phyloP scores from a whole-genome alignment of 176 grass and related monocot species.

The Oryza officinalis region DNA sequence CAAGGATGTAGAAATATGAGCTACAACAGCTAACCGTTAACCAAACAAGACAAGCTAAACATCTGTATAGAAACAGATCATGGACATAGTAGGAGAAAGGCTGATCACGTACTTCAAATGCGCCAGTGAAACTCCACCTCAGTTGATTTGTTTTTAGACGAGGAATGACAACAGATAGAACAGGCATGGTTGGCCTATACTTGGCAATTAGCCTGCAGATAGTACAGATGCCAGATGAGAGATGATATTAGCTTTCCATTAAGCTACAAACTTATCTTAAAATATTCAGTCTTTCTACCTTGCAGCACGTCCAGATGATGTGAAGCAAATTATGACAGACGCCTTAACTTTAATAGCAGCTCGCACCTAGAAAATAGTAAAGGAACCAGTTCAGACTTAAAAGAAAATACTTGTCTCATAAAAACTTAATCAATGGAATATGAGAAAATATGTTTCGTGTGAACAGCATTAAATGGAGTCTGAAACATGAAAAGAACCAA shows the following conservation, averaged over 20 bases:
- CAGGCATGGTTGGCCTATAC: conserved; percentile 99
- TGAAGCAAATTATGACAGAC: conserved; percentile 95
- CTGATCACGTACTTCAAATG: conserved; percentile 70
- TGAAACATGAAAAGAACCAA: background rate
- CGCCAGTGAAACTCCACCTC: conserved; percentile 94
- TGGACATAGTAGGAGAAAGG: conserved; percentile 13
- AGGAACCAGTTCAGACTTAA: conserved; percentile 30
- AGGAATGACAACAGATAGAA: conserved; percentile 98
- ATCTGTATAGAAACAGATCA: conserved; percentile 2
- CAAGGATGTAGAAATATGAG: conserved; percentile 22
- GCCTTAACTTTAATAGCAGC: conserved; percentile 98
- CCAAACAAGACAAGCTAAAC: background rate
- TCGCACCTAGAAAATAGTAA: conserved; percentile 67
- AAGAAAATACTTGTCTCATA: background rate
- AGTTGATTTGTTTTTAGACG: conserved; percentile 98
- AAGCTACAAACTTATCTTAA: background rate
- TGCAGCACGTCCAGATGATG: conserved; percentile 96
- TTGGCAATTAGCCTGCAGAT: conserved; percentile 85
- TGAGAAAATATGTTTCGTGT: background rate
- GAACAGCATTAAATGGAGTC: conserved; percentile 8
- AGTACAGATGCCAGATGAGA: conserved; percentile 20
- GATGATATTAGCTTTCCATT: conserved; percentile 14
- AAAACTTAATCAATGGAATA: background rate
- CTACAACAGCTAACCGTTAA: background rate
- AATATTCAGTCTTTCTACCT: conserved; percentile 51